Evolutionary conservation across 306 rosid genomes (phyloP).

Genomic region (Myrica gale): DNA sequence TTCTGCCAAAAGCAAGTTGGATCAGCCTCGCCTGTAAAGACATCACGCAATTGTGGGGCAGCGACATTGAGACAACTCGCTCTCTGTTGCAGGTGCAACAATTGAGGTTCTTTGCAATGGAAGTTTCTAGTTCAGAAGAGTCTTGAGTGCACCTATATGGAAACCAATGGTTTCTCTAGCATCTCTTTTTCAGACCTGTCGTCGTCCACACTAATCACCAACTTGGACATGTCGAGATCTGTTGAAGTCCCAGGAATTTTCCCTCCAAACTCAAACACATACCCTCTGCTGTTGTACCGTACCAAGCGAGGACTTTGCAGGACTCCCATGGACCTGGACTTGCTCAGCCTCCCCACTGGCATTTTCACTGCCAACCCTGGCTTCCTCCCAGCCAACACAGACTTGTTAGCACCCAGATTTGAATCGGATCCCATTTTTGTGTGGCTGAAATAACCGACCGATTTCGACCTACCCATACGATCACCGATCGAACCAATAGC

Average conservation of each 20-base stretch:
- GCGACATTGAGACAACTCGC: background rate
- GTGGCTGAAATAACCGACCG: constrained; percentile 44
- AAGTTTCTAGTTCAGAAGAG: background rate
- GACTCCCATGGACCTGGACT: constrained; percentile 70
- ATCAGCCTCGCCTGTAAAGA: background rate
- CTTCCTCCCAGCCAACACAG: constrained; percentile 26
- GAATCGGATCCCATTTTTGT: constrained; percentile 11
- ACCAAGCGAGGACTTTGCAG: constrained; percentile 24
- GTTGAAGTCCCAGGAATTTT: background rate
- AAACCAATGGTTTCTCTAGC: constrained; percentile 51
- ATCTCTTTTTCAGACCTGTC: constrained; percentile 33
- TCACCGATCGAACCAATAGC: background rate
- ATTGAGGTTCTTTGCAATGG: background rate
- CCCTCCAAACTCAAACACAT: constrained; percentile 34
- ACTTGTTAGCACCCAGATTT: background rate
- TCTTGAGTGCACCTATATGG: background rate
- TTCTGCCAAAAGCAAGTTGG: background rate
- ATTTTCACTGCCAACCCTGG: constrained; percentile 31
- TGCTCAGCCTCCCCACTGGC: constrained; percentile 36
- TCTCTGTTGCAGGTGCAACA: background rate
- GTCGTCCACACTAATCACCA: constrained; percentile 37
- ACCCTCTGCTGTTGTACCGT: constrained; percentile 14
- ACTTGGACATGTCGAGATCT: constrained; percentile 40
- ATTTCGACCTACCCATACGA: constrained; percentile 48
- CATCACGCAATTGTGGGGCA: background rate